Conservation (phyloP, 2,329 filamentous ascomycete genomes). For the Diplodia intermedia region DNA sequence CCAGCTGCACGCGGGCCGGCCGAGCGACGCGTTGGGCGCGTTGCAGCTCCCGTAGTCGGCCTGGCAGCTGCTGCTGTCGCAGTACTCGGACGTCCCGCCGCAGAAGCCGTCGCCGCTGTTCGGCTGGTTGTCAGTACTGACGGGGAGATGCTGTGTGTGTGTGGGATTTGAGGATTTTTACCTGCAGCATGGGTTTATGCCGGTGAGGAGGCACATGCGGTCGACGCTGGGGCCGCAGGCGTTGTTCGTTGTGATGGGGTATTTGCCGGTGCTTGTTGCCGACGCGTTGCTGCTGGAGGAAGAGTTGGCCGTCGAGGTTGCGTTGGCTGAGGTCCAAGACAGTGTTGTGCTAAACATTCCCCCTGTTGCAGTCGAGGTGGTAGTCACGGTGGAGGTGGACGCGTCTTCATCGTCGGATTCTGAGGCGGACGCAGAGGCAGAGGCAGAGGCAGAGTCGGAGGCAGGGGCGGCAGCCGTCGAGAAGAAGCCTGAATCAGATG, state of each 20-base stretch:
- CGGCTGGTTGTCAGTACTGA: neutral
- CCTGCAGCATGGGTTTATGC: slow-evolving; percentile 30
- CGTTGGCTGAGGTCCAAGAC: slow-evolving; percentile 15
- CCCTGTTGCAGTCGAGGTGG: neutral
- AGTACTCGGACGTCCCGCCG: slow-evolving; percentile 15
- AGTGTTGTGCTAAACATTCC: neutral
- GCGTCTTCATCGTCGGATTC: neutral
- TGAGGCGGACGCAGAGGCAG: neutral
- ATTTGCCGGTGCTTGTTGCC: slow-evolving; percentile 2
- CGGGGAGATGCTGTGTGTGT: neutral
- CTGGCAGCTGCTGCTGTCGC: slow-evolving; percentile 21
- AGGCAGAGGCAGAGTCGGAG: neutral
- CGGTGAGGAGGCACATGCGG: slow-evolving; percentile 24
- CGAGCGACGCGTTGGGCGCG: slow-evolving; percentile 20
- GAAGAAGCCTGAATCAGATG: neutral
- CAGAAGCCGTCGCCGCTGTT: slow-evolving; percentile 10
- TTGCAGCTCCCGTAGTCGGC: slow-evolving; percentile 22
- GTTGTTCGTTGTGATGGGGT: slow-evolving; percentile 15
- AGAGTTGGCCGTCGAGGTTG: neutral
- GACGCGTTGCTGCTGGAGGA: slow-evolving; percentile 1
- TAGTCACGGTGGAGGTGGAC: neutral
- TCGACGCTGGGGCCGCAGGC: slow-evolving; percentile 11
- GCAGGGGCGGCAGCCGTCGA: neutral
- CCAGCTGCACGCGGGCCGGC: slow-evolving; percentile 28
- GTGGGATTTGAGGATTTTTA: neutral